These are phyloP conservation scores for Pyracantha coccinea DNA, from an alignment of 331 rosid species.

Conservation along the genomic window DNA sequence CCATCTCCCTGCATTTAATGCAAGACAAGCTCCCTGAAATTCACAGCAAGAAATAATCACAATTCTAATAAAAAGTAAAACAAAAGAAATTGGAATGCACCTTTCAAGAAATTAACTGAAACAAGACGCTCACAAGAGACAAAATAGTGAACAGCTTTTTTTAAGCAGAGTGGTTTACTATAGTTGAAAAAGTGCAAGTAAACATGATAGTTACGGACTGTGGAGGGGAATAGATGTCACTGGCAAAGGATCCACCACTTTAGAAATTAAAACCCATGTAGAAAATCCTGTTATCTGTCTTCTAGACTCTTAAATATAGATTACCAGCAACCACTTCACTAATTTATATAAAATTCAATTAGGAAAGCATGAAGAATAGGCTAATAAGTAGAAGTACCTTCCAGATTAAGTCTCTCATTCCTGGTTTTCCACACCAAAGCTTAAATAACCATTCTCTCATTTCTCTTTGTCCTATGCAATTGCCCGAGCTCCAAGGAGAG, in stretches of 20 bases:
- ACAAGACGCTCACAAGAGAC: too few species aligned
- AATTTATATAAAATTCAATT: neutral
- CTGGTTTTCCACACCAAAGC: slow-evolving; percentile 82
- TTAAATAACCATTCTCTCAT: slow-evolving; percentile 89
- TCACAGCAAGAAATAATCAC: neutral
- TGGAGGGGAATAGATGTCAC: neutral
- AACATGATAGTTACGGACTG: neutral
- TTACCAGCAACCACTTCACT: neutral
- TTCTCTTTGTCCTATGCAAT: slow-evolving; percentile 91
- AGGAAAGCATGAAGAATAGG: neutral
- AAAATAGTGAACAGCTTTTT: too few species aligned
- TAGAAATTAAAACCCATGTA: neutral
- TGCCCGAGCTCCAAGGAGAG: slow-evolving; percentile 83
- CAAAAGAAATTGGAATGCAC: too few species aligned
- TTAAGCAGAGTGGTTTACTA: neutral
- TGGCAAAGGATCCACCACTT: neutral
- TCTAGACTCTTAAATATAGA: neutral
- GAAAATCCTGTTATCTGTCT: neutral
- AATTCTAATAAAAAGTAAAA: too few species aligned
- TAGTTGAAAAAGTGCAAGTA: neutral
- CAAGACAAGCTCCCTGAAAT: slow-evolving; percentile 83
- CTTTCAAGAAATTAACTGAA: too few species aligned
- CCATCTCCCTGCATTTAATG: slow-evolving; percentile 78
- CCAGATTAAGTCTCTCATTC: slow-evolving; percentile 78
- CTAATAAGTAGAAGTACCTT: slow-evolving; percentile 46